A percentile compares a stretch with the other conserved stretches of the same genome.
These are phyloP conservation scores for Phylloporus sp. DNA, from an alignment of 768 basidiomycete species.

Conservation along the genomic window DNA sequence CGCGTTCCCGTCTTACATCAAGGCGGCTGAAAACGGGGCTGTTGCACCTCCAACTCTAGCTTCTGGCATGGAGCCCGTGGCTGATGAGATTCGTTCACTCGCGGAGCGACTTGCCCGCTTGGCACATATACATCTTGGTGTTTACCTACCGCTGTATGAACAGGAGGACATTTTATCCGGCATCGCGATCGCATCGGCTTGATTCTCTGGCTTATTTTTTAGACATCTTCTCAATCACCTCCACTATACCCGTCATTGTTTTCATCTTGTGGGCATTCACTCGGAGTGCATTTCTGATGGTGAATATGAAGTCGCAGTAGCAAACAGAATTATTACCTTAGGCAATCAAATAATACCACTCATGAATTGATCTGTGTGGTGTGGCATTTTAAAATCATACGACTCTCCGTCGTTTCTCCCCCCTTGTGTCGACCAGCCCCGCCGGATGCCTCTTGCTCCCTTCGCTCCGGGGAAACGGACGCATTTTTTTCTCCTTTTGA, in stretches of 20 bases:
- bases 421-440: slow-evolving; percentile 6
- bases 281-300: slow-evolving; percentile 24
- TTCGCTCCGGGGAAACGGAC: slow-evolving; percentile 52
- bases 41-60: slow-evolving; percentile 22
- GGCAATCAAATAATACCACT: slow-evolving; percentile 24
- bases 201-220: slow-evolving; percentile 16
- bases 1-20: slow-evolving; percentile 28
- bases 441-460: slow-evolving; percentile 13
- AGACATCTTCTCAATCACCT: slow-evolving; percentile 21
- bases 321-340: slow-evolving; percentile 28
- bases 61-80: slow-evolving; percentile 69
- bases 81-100: slow-evolving; percentile 61
- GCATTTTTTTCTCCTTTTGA: slow-evolving; percentile 85
- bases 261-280: slow-evolving; percentile 24
- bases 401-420: slow-evolving; percentile 23
- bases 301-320: slow-evolving; percentile 26
- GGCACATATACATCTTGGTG: slow-evolving; percentile 68
- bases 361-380: slow-evolving; percentile 2
- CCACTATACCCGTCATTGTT: slow-evolving; percentile 29
- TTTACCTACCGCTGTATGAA: slow-evolving; percentile 77
- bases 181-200: slow-evolving; percentile 16
- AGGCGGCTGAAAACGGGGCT: slow-evolving; percentile 22
- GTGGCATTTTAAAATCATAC: slow-evolving; percentile 1
- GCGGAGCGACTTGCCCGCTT: slow-evolving; percentile 70
- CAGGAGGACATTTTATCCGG: slow-evolving; percentile 42